phyloP scores from a whole-genome alignment of 1,284 basidiomycete species.

The Takashimella tepidaria region DNA sequence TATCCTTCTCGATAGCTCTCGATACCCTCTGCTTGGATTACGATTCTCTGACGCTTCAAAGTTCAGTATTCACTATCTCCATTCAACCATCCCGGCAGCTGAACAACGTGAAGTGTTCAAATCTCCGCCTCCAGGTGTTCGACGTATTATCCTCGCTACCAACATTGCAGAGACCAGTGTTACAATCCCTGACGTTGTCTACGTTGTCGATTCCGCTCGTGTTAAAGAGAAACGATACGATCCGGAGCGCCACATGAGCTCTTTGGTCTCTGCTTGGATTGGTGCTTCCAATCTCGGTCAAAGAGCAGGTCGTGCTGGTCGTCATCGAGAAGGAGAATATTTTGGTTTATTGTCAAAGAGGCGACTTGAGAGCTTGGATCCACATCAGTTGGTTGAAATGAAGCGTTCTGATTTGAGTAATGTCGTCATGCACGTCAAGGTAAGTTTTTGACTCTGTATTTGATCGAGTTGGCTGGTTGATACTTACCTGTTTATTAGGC shows the following conservation, averaged over 20 bases:
- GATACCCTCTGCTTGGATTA: constrained; percentile 56
- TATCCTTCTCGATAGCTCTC: constrained; percentile 54
- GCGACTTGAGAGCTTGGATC: constrained; percentile 61
- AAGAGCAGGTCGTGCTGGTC: constrained; percentile 86
- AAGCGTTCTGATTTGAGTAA: constrained; percentile 86
- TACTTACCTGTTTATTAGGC: constrained; percentile 48
- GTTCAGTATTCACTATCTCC: constrained; percentile 79
- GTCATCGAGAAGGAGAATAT: constrained; percentile 87
- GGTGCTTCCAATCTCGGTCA: constrained; percentile 91
- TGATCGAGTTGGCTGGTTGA: neutral
- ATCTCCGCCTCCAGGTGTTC: constrained; percentile 67
- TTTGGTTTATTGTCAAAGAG: constrained; percentile 72
- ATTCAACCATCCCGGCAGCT: constrained; percentile 81
- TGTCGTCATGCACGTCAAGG: constrained; percentile 92
- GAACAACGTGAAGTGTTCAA: constrained; percentile 91
- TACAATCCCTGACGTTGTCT: constrained; percentile 94
- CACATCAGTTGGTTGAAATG: constrained; percentile 94
- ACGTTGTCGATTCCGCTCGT: constrained; percentile 83
- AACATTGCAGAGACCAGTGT: constrained; percentile 96
- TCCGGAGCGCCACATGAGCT: constrained; percentile 78
- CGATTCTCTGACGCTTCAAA: constrained; percentile 59
- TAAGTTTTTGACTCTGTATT: too few species aligned
- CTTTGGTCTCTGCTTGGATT: constrained; percentile 83
- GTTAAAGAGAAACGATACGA: constrained; percentile 92
- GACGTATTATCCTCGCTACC: constrained; percentile 85